Percentiles rank a stretch among this genome's conserved stretches.
These are phyloP conservation scores for Lanmaoa pseudosensibilis DNA, from an alignment of 768 basidiomycete genomes.

Conservation along the genomic window DNA sequence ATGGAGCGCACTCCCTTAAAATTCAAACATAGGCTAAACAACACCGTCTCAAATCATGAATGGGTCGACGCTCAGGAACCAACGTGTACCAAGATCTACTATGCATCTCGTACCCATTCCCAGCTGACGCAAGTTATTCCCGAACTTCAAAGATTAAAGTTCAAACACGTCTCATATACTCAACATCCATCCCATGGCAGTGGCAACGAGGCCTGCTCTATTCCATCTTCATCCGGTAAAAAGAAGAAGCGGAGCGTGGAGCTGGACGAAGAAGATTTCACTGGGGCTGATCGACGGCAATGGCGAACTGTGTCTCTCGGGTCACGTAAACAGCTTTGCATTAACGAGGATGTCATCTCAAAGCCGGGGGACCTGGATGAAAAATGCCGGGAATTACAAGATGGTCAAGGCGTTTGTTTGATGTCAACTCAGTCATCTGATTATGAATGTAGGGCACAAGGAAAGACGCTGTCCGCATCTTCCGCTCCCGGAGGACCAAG, in stretches of 20 bases:
- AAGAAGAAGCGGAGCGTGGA: slow-evolving; percentile 23
- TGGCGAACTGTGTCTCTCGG: slow-evolving; percentile 81
- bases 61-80: slow-evolving; percentile 40
- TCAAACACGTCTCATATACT: slow-evolving; percentile 37
- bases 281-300: slow-evolving; percentile 27
- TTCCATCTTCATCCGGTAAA: slow-evolving; percentile 1
- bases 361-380: slow-evolving; percentile 78
- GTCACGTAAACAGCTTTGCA: slow-evolving; percentile 88
- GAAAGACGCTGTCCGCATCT: slow-evolving; percentile 75
- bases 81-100: slow-evolving; percentile 82
- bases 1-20: background rate
- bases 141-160: slow-evolving; percentile 73
- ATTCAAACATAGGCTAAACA: slow-evolving; percentile 19
- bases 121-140: slow-evolving; percentile 89
- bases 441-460: slow-evolving; percentile 48
- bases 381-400: slow-evolving; percentile 77
- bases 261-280: slow-evolving; percentile 21
- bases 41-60: slow-evolving; percentile 3
- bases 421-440: slow-evolving; percentile 2
- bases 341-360: slow-evolving; percentile 74
- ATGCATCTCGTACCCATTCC: slow-evolving; percentile 94
- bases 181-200: slow-evolving; percentile 13
- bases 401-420: slow-evolving; percentile 42
- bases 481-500: slow-evolving; percentile 68
- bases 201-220: background rate